Conservation (phyloP, 495 filamentous ascomycete species). For the Neurospora sp. region DNA sequence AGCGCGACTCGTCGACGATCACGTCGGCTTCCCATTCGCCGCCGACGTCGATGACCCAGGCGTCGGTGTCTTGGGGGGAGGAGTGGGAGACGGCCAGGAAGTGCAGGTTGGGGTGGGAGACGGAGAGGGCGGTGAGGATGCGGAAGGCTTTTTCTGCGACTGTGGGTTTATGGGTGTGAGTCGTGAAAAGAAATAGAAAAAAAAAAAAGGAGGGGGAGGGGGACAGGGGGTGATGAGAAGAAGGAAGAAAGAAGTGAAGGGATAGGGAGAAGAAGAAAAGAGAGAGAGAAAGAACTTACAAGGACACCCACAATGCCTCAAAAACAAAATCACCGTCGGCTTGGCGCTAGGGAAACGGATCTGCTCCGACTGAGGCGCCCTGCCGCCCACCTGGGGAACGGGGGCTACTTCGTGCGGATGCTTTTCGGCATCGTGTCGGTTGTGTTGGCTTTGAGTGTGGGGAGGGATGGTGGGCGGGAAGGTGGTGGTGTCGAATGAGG, state of each 20-base stretch:
- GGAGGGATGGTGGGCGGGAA: neutral
- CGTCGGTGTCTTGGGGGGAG: slow-evolving; percentile 35
- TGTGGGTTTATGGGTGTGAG: slow-evolving; percentile 2
- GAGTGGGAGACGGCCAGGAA: slow-evolving; percentile 52
- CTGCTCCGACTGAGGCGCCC: slow-evolving; percentile 36
- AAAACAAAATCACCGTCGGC: slow-evolving; percentile 44
- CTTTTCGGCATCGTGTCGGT: neutral
- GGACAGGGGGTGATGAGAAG: neutral
- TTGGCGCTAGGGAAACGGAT: slow-evolving; percentile 35
- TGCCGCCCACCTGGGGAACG: slow-evolving; percentile 30
- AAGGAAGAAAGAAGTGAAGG: neutral
- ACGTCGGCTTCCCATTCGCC: slow-evolving; percentile 43
- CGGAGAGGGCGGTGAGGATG: slow-evolving; percentile 33
- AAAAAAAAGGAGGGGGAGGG: neutral
- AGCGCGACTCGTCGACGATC: slow-evolving; percentile 41
- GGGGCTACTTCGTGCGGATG: slow-evolving; percentile 17
- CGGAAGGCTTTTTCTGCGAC: slow-evolving; percentile 53
- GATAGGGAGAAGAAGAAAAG: neutral
- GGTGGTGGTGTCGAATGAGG: neutral
- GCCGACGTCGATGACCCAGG: slow-evolving; percentile 43
- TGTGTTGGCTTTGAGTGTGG: neutral
- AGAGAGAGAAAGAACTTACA: slow-evolving; percentile 29
- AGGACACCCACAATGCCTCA: slow-evolving; percentile 53
- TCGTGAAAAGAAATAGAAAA: neutral
- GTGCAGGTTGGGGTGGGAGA: slow-evolving; percentile 33